Evolutionary conservation across 192 early-diverging fungal genomes (phyloP), one percentile per base, ranked within the genome.

Genomic region (Linnemannia elongata): DNA sequence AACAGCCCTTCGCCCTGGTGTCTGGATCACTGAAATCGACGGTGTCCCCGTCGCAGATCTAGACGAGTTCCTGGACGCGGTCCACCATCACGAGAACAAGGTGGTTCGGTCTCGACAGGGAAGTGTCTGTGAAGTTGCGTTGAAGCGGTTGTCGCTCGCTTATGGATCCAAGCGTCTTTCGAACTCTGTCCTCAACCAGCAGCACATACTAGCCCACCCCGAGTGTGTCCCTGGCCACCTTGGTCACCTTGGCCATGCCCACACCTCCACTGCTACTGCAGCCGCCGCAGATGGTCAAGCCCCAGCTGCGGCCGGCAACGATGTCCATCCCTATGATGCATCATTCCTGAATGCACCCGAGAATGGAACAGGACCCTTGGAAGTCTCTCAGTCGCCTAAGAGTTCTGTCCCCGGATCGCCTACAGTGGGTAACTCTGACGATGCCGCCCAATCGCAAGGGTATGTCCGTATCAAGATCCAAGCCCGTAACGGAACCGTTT

Each of bases 11-110:
- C 90, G 88, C 15, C 87, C 93, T 0, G 95, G 95, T 18, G 94
- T 96, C 55, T 96, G 94, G 94, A 94, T 96, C 45, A 94, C 92
- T 7, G 95, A 96, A 79, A 88, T 96, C 4, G 93, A 95, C 76
- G 92, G 92, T 54, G 83, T 83, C 2, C 89, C 92, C 2, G 93
- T 96, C 41, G 74, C 68, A 10, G 90, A 91, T 12, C 57, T 96
- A 36, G 93, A 94, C 75, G 91, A 92, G 24, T 96, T 96, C 75
- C 85, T 95, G 55, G 76, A 88, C 0, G 93, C 89, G 1, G 90
- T 95, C 15, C 88, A 91, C 41, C 47, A 57, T 13, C 86, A 93
- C 35, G 91, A 92, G 79, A 60, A 82, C 38, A 89, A 91, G 36
- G 85, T 85, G 35, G 82, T 69, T 72, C 82, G 74, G 57, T 91